A percentile compares a stretch with the other conserved stretches of the same genome.
Evolutionary conservation across 2,329 filamentous ascomycete genomes (phyloP).

Genomic region (Aspergillus vadensis): DNA sequence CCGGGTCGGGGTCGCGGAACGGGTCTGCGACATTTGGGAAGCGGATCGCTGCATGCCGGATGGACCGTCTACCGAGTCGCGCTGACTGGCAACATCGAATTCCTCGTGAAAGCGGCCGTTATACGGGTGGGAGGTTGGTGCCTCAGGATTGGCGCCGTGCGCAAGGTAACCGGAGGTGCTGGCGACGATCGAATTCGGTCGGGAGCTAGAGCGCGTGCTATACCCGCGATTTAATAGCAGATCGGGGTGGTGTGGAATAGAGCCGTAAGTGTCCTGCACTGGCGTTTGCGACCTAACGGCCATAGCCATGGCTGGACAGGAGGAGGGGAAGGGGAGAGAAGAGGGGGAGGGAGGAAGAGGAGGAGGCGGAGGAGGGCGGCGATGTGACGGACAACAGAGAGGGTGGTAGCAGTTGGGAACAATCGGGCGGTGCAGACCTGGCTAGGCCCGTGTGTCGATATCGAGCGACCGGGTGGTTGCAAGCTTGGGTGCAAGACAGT

Average conservation of each 20-base stretch:
- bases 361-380: conserved; percentile 4
- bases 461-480: conserved; percentile 12
- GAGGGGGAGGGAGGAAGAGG: conserved; percentile 14
- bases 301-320: conserved; percentile 38
- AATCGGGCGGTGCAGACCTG: conserved; percentile 20
- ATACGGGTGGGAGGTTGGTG: conserved; percentile 31
- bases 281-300: conserved; percentile 42
- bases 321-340: conserved; percentile 21
- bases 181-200: conserved; percentile 45
- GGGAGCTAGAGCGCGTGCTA: conserved; percentile 36
- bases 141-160: conserved; percentile 36
- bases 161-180: conserved; percentile 37
- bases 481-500: neutral
- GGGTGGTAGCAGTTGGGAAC: neutral
- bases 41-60: conserved; percentile 40
- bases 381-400: conserved; percentile 1
- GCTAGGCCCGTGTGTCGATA: conserved; percentile 18
- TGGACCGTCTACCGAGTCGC: conserved; percentile 38
- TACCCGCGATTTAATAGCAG: conserved; percentile 37
- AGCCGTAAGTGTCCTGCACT: conserved; percentile 41
- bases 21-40: conserved; percentile 46
- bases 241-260: conserved; percentile 33
- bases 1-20: conserved; percentile 47
- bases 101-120: conserved; percentile 45
- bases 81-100: conserved; percentile 37